Percentiles rank a stretch among this genome's conserved stretches.
phyloP scores from a whole-genome alignment of 768 basidiomycete genomes.

The Kwoniella sp. region DNA sequence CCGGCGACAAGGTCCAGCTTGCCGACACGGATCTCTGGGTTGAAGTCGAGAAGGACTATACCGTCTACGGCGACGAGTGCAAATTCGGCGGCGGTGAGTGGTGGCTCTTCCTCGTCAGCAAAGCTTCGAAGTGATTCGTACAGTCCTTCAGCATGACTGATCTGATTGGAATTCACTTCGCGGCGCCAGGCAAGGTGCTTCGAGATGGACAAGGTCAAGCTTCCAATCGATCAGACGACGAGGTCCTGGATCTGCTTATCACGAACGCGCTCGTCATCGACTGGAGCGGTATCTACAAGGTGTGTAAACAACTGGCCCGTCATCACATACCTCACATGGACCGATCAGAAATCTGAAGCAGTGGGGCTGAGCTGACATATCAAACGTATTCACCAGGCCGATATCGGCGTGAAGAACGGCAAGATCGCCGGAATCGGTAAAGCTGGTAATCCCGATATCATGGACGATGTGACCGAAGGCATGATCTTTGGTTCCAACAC shows the following conservation, averaged over 20 bases:
- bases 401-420: constrained; percentile 87
- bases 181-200: constrained; percentile 78
- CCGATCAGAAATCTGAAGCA: not conserved
- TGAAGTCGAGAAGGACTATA: constrained; percentile 85
- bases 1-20: constrained; percentile 81
- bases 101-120: not conserved
- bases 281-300: constrained; percentile 95
- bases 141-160: too few species aligned
- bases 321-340: not conserved
- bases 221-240: constrained; percentile 67
- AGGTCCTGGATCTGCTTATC: constrained; percentile 86
- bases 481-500: constrained; percentile 87
- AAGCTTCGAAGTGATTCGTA: not conserved
- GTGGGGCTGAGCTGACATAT: not conserved
- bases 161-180: not conserved
- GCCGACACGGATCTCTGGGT: constrained; percentile 91
- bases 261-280: constrained; percentile 94
- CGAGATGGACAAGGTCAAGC: constrained; percentile 97
- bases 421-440: constrained; percentile 88
- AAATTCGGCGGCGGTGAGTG: constrained; percentile 89
- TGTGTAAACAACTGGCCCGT: constrained; percentile 40
- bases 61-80: constrained; percentile 91
- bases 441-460: constrained; percentile 92
- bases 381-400: constrained; percentile 65
- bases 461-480: constrained; percentile 72